phyloP scores from a whole-genome alignment of 345 rosid species.

The Microcos paniculata region DNA sequence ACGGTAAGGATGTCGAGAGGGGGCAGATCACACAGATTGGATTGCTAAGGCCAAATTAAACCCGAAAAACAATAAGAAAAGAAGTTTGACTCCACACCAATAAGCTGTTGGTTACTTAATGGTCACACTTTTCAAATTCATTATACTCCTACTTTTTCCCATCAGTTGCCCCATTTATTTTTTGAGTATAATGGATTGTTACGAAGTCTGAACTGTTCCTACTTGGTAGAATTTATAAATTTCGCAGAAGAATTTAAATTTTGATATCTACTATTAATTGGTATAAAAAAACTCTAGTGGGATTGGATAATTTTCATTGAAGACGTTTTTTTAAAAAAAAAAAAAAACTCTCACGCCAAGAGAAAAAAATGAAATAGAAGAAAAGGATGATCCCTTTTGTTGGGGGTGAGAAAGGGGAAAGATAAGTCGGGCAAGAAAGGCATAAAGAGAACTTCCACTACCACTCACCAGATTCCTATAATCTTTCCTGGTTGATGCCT shows the following conservation, averaged over 20 bases:
- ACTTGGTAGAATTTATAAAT: too few species aligned
- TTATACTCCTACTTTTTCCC: too few species aligned
- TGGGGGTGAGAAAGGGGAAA: conserved; percentile 17
- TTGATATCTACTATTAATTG: too few species aligned
- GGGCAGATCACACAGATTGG: too few species aligned
- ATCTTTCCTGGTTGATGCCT: conserved; percentile 28
- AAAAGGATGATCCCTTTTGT: not conserved
- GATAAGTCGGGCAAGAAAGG: conserved; percentile 43
- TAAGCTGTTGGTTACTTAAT: too few species aligned
- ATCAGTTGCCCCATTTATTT: not conserved
- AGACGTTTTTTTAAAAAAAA: too few species aligned
- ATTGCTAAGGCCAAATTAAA: not conserved
- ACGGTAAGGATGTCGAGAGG: not conserved
- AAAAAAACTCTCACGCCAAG: too few species aligned
- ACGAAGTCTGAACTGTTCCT: too few species aligned
- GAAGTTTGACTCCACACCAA: not conserved
- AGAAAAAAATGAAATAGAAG: not conserved
- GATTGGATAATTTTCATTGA: too few species aligned
- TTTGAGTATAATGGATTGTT: not conserved
- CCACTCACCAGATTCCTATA: conserved; percentile 41
- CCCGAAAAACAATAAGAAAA: not conserved
- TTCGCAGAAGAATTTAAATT: too few species aligned
- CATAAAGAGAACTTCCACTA: conserved; percentile 55
- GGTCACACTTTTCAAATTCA: not conserved
- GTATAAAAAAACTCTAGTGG: not conserved